A percentile compares a stretch with the other conserved stretches of the same genome.
Evolutionary conservation across 1,284 basidiomycete genomes (phyloP).

Genomic region (Meripilus lineatus): DNA sequence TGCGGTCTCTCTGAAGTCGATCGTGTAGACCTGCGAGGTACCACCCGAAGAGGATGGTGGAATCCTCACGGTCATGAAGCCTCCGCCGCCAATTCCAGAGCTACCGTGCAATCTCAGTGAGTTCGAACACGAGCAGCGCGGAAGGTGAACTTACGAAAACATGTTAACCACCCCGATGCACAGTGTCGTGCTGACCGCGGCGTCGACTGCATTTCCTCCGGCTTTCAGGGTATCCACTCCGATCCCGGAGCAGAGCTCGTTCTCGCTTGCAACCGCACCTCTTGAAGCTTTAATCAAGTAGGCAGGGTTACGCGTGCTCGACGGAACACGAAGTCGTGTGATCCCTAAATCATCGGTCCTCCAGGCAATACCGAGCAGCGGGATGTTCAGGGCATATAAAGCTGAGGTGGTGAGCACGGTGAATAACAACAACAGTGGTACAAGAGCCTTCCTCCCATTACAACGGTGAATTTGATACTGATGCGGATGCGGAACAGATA

Average conservation of each 20-base stretch:
- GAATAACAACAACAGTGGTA: no score
- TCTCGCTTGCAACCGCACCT: conserved; percentile 88
- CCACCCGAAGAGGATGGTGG: conserved; percentile 44
- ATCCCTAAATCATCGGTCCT: no score
- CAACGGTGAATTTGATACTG: no score
- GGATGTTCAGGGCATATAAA: no score
- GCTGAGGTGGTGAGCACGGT: no score
- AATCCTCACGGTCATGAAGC: conserved; percentile 86
- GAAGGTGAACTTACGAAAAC: conserved; percentile 61
- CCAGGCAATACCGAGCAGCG: no score
- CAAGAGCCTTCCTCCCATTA: no score
- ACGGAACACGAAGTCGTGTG: conserved; percentile 7
- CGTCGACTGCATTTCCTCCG: conserved; percentile 90
- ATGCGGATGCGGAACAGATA: no score
- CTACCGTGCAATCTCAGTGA: conserved; percentile 30
- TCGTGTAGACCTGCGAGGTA: conserved; percentile 60
- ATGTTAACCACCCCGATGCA: conserved; percentile 87
- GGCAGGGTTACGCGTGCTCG: conserved; percentile 53
- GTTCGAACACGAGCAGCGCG: background rate
- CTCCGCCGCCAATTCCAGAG: conserved; percentile 87
- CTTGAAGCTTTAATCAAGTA: conserved; percentile 68
- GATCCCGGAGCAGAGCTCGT: conserved; percentile 77
- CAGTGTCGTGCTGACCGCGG: conserved; percentile 75
- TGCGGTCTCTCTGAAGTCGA: conserved; percentile 89
- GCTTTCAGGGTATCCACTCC: conserved; percentile 74